Evolutionary conservation across 176 grass and related monocot genomes (phyloP).

Genomic region (Coix lacrymajobi): DNA sequence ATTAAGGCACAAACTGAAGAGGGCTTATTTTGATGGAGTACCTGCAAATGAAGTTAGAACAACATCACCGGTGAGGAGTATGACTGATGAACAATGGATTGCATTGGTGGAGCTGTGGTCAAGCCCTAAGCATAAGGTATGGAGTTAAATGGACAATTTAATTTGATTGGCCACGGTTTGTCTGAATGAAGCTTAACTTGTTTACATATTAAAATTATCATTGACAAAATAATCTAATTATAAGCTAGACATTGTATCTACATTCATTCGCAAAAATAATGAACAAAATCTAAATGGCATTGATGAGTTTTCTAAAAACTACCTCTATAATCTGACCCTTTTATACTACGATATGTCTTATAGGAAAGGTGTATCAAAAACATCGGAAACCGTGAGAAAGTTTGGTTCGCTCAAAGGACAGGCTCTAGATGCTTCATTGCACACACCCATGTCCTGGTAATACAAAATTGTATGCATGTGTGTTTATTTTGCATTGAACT

Average conservation of each 20-base stretch:
- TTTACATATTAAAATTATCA: background rate
- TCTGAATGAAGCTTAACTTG: background rate
- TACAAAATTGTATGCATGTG: background rate
- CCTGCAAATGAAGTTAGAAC: background rate
- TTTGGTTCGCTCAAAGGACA: background rate
- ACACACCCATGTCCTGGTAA: background rate
- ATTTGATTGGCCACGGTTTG: background rate
- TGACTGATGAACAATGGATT: background rate
- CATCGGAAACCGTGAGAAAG: background rate
- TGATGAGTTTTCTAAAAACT: background rate
- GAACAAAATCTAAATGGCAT: too few relatives aligned
- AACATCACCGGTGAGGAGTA: background rate
- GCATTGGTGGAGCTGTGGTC: background rate
- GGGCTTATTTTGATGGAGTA: background rate
- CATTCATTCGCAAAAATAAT: background rate
- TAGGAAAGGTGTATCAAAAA: background rate
- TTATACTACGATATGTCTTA: background rate
- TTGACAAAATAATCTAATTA: too few relatives aligned
- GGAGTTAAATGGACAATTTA: too few relatives aligned
- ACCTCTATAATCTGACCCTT: background rate
- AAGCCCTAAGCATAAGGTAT: background rate
- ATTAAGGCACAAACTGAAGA: background rate
- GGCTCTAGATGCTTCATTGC: background rate
- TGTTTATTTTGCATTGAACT: background rate
- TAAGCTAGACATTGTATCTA: too few relatives aligned